Percentiles rank a stretch among this genome's conserved stretches.
phyloP scores from a whole-genome alignment of 225 moss, liverwort and hornwort genomes.

The Bryum argenteum region DNA sequence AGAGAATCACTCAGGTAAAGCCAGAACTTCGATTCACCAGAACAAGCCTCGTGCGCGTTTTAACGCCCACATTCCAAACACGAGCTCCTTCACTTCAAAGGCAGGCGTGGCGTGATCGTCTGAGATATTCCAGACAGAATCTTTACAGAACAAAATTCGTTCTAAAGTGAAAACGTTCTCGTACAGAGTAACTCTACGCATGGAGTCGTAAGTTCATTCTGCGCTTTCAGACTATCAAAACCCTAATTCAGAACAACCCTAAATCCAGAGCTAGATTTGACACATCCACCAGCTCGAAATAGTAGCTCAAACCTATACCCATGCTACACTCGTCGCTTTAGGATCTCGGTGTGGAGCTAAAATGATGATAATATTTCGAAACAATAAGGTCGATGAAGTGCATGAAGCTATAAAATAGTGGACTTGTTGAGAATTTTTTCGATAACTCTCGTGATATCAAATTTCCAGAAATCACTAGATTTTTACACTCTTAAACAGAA shows the following conservation, averaged over 20 bases:
- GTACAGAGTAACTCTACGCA: neutral
- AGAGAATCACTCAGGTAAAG: neutral
- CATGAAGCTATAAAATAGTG: no score
- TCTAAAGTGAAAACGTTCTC: neutral
- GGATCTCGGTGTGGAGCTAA: no score
- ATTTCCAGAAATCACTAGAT: no score
- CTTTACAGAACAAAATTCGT: slow-evolving; percentile 5
- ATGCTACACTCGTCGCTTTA: no score
- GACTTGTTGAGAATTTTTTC: no score
- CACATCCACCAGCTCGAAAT: neutral
- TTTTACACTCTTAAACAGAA: no score
- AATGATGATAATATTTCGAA: no score
- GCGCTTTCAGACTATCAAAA: slow-evolving; percentile 19
- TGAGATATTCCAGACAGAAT: neutral
- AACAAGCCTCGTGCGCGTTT: slow-evolving; percentile 9
- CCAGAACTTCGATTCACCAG: neutral
- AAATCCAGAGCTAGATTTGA: neutral
- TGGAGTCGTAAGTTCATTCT: neutral
- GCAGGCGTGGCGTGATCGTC: neutral
- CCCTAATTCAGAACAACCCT: slow-evolving; percentile 6
- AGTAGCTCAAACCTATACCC: neutral
- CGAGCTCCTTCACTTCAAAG: neutral
- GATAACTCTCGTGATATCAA: no score
- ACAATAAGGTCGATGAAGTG: no score
- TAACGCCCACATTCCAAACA: neutral